phyloP scores from a whole-genome alignment of 495 filamentous ascomycete species.

The Recurvomyces mirabilis region DNA sequence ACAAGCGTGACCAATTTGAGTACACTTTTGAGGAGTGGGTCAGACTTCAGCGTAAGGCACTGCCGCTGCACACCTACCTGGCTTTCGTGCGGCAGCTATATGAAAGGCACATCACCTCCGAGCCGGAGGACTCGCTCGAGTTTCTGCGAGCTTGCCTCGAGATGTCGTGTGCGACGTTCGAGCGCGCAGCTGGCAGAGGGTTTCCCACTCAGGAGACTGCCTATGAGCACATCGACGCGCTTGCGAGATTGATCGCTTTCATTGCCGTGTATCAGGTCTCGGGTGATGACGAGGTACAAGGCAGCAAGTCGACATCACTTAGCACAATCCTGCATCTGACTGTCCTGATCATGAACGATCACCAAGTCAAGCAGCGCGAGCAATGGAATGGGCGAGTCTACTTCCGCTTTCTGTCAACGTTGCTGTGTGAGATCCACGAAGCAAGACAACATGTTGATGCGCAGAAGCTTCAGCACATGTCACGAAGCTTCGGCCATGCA shows the following conservation, averaged over 20 bases:
- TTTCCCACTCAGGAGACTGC: slow-evolving; percentile 54
- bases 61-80: slow-evolving; percentile 55
- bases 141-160: slow-evolving; percentile 81
- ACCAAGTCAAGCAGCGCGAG: slow-evolving; percentile 71
- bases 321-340: slow-evolving; percentile 64
- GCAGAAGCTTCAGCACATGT: slow-evolving; percentile 8
- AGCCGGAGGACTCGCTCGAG: slow-evolving; percentile 57
- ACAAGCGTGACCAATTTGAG: slow-evolving; percentile 68
- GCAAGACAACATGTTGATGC: background rate
- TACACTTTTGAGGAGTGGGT: slow-evolving; percentile 95
- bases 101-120: slow-evolving; percentile 54
- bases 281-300: slow-evolving; percentile 39
- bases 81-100: slow-evolving; percentile 82
- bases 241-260: slow-evolving; percentile 69
- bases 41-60: slow-evolving; percentile 60
- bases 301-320: slow-evolving; percentile 54
- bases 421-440: slow-evolving; percentile 55
- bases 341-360: slow-evolving; percentile 70
- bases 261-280: slow-evolving; percentile 58
- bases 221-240: slow-evolving; percentile 69
- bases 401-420: slow-evolving; percentile 77
- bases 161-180: slow-evolving; percentile 60
- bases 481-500: slow-evolving; percentile 51
- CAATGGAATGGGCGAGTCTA: slow-evolving; percentile 80
- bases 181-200: slow-evolving; percentile 44